phyloP scores from a whole-genome alignment of 345 rosid genomes.

The Gossypium ekmanianum region DNA sequence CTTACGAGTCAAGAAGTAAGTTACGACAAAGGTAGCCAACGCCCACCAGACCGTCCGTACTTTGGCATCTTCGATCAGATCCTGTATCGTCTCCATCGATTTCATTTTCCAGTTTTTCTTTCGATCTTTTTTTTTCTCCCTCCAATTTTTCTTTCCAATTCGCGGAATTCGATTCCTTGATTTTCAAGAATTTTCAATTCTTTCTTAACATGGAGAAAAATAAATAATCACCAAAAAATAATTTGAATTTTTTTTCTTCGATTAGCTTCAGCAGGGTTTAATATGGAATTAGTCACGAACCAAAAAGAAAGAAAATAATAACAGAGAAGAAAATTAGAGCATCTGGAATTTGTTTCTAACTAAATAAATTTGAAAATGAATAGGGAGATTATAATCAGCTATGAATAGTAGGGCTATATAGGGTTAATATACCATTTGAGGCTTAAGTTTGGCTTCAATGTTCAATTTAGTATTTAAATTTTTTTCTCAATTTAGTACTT shows the following conservation, averaged over 20 bases:
- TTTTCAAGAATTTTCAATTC: conserved; percentile 4
- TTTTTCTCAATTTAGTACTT: too few species aligned
- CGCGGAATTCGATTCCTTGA: not conserved
- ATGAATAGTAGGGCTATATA: too few species aligned
- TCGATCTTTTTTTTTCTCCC: not conserved
- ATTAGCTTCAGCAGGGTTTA: not conserved
- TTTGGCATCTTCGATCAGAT: conserved; percentile 96
- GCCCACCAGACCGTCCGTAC: conserved; percentile 85
- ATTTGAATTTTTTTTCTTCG: not conserved
- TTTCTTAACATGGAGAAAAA: not conserved
- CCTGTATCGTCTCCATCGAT: conserved; percentile 81
- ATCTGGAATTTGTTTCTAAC: not conserved
- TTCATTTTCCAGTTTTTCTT: conserved; percentile 36
- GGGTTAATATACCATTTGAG: too few species aligned
- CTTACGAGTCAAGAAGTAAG: conserved; percentile 90
- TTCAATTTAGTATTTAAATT: too few species aligned
- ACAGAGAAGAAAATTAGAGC: not conserved
- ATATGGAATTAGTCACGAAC: not conserved
- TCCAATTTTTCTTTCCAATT: not conserved
- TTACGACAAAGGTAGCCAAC: conserved; percentile 62
- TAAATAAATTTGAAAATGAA: not conserved
- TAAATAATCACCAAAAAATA: not conserved
- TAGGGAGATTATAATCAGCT: too few species aligned
- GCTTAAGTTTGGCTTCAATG: too few species aligned
- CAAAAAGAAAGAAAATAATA: not conserved